A percentile compares a stretch with the other conserved stretches of the same genome.
Evolutionary conservation across 805 yeast genomes (phyloP).

Genomic region (Candida berthetii): DNA sequence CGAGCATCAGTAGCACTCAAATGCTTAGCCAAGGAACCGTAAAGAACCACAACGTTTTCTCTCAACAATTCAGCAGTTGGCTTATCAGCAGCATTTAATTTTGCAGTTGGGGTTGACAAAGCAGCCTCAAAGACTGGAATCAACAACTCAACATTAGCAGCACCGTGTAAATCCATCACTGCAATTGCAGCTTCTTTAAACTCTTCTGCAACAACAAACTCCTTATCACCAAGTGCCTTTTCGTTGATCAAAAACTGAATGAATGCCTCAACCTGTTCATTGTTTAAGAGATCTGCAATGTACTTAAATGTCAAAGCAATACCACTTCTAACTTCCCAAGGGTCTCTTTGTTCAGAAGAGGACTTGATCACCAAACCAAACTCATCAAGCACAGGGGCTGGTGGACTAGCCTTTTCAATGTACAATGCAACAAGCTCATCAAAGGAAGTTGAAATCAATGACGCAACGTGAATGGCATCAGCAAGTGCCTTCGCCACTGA

Average conservation of each 20-base stretch:
- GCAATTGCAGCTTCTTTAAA: slow-evolving; percentile 86
- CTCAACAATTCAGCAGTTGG: slow-evolving; percentile 54
- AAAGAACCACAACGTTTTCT: slow-evolving; percentile 78
- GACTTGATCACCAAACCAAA: slow-evolving; percentile 72
- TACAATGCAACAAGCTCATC: slow-evolving; percentile 48
- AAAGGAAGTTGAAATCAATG: slow-evolving; percentile 25
- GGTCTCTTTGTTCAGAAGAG: slow-evolving; percentile 56
- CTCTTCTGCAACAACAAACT: slow-evolving; percentile 68
- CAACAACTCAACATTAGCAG: slow-evolving; percentile 58
- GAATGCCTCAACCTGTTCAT: slow-evolving; percentile 40
- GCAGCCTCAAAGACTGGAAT: slow-evolving; percentile 77
- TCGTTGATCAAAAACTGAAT: slow-evolving; percentile 57
- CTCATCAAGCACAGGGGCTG: slow-evolving; percentile 70
- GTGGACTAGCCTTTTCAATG: slow-evolving; percentile 56
- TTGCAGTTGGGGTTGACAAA: slow-evolving; percentile 32
- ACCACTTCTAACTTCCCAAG: slow-evolving; percentile 85
- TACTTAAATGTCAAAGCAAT: slow-evolving; percentile 62
- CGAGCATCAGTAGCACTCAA: slow-evolving; percentile 61
- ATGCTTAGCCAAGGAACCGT: slow-evolving; percentile 90
- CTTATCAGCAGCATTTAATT: slow-evolving; percentile 37
- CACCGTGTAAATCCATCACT: slow-evolving; percentile 63
- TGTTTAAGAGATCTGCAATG: slow-evolving; percentile 36
- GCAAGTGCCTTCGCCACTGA: slow-evolving; percentile 70
- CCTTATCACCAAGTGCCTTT: slow-evolving; percentile 70
- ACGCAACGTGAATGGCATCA: slow-evolving; percentile 38